Percentiles rank a stretch among this genome's conserved stretches.
These are phyloP conservation scores for Miscanthus lutarioriparius DNA, from an alignment of 176 grass and related monocot species.

Conservation along the genomic window DNA sequence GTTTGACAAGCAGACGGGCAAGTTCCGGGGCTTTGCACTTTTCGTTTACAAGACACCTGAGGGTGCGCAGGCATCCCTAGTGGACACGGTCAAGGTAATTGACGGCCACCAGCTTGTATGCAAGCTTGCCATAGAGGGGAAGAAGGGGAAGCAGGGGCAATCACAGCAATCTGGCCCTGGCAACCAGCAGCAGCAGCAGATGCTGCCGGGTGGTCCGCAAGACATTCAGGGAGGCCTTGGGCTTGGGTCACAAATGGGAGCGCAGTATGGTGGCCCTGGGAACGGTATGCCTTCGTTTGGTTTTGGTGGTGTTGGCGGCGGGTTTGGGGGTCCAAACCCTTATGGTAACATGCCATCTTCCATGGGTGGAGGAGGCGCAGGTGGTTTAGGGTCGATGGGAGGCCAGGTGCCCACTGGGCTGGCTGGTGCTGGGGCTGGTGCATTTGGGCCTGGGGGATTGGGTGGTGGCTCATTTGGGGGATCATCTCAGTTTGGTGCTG, in stretches of 20 bases:
- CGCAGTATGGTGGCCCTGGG: conserved; percentile 72
- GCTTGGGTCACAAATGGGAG: conserved; percentile 42
- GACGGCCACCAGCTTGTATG: conserved; percentile 91
- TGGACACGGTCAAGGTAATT: conserved; percentile 75
- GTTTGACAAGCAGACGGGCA: conserved; percentile 93
- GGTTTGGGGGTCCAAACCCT: conserved; percentile 51
- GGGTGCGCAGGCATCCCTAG: conserved; percentile 72
- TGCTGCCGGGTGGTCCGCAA: conserved; percentile 51
- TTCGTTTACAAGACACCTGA: conserved; percentile 95
- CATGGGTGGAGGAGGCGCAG: conserved; percentile 51
- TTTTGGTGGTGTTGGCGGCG: conserved; percentile 43
- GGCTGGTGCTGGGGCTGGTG: conserved; percentile 45
- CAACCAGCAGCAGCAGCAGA: conserved; percentile 35
- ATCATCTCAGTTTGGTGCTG: conserved; percentile 59
- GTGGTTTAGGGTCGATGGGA: conserved; percentile 57
- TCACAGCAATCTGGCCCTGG: conserved; percentile 44
- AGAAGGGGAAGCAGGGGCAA: conserved; percentile 75
- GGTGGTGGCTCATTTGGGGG: conserved; percentile 62
- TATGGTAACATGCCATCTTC: conserved; percentile 59
- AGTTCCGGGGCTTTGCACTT: conserved; percentile 83
- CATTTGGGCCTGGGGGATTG: conserved; percentile 48
- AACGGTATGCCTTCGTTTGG: conserved; percentile 51
- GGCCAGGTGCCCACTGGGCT: conserved; percentile 48
- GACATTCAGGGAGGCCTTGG: conserved; percentile 56
- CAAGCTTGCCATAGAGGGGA: conserved; percentile 91